Evolutionary conservation across 164 flowering plant species (phyloP).

Genomic region (Nymphaea colorata): DNA sequence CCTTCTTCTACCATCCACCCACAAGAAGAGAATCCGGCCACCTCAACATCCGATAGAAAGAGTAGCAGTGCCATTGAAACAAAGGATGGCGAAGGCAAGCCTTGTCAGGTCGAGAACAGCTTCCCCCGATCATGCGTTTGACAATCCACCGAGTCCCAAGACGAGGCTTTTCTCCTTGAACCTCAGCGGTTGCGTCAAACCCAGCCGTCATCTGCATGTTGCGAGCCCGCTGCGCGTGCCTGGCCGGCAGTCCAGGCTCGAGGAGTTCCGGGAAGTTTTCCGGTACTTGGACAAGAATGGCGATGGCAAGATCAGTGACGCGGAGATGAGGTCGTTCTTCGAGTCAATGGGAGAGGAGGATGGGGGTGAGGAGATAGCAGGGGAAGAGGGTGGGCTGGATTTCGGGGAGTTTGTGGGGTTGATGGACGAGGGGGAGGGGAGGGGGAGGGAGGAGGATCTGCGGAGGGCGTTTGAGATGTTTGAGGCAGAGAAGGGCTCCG

Average conservation of each 20-base stretch:
- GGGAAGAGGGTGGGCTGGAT: constrained; percentile 42
- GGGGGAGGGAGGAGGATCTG: constrained; percentile 29
- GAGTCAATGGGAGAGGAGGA: constrained; percentile 52
- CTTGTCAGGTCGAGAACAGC: constrained; percentile 10
- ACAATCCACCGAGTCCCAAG: constrained; percentile 17
- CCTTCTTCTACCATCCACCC: background rate
- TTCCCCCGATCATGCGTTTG: constrained; percentile 17
- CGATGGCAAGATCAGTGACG: constrained; percentile 61
- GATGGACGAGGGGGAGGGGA: constrained; percentile 19
- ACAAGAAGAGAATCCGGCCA: background rate
- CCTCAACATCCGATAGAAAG: background rate
- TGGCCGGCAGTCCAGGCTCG: constrained; percentile 3
- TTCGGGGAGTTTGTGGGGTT: constrained; percentile 41
- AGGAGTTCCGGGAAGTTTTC: constrained; percentile 38
- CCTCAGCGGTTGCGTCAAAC: constrained; percentile 2
- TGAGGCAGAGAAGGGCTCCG: constrained; percentile 57
- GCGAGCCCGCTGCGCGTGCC: no score
- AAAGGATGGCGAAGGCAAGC: background rate
- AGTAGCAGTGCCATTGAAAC: background rate
- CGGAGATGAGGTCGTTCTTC: constrained; percentile 43
- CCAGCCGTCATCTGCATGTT: background rate
- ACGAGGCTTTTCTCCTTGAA: constrained; percentile 3
- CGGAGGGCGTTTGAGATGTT: constrained; percentile 68
- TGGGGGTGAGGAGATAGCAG: constrained; percentile 34
- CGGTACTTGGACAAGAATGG: constrained; percentile 47